Conservation (phyloP, 371 early-diverging fungal genomes). For the Zancudomyces culisetae region DNA sequence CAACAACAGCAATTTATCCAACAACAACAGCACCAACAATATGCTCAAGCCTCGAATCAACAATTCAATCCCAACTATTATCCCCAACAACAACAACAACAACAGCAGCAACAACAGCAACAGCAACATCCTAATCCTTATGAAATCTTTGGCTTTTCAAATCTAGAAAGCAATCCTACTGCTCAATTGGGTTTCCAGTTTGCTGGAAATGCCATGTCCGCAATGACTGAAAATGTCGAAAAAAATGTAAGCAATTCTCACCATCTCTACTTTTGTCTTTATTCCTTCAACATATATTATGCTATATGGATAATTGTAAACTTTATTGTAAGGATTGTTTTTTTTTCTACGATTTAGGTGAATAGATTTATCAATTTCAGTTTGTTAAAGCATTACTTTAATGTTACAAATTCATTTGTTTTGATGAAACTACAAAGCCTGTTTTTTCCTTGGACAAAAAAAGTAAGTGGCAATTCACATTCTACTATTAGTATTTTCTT, state of each 20-base stretch:
- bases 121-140: conserved; percentile 19
- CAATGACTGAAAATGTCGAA: conserved; percentile 78
- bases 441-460: conserved; percentile 88
- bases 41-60: conserved; percentile 6
- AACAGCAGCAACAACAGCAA: conserved; percentile 13
- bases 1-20: no score
- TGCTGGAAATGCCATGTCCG: conserved; percentile 71
- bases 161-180: conserved; percentile 47
- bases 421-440: conserved; percentile 67
- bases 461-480: conserved; percentile 11
- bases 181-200: conserved; percentile 93
- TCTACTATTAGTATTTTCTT: not conserved
- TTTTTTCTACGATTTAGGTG: conserved; percentile 29
- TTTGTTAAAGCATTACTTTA: conserved; percentile 83
- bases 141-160: conserved; percentile 26
- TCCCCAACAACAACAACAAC: conserved; percentile 21
- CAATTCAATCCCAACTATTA: conserved; percentile 16
- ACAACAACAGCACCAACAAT: no score
- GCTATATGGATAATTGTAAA: no score
- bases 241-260: conserved; percentile 31
- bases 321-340: not conserved
- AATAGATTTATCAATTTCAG: conserved; percentile 67
- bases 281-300: not conserved
- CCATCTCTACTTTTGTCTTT: not conserved
- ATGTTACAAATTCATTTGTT: conserved; percentile 89